Evolutionary conservation across 306 rosid species (phyloP).

Genomic region (Alnus rubra): DNA sequence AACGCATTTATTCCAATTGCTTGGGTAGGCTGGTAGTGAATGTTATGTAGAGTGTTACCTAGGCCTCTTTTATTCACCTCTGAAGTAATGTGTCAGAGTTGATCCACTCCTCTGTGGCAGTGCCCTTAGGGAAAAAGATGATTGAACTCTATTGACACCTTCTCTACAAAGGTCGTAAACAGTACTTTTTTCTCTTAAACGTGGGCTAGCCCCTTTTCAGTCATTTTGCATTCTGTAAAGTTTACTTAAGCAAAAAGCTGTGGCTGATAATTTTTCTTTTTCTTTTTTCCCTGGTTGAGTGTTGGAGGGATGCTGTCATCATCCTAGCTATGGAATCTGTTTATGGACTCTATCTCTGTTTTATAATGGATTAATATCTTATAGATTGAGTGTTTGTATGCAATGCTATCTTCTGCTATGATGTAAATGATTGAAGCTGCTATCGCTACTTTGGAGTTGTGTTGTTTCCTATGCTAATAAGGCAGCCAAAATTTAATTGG

Average conservation of each 20-base stretch:
- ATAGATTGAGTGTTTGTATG: not conserved
- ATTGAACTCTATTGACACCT: not conserved
- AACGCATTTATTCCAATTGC: not conserved
- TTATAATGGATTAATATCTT: not conserved
- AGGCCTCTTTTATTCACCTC: not conserved
- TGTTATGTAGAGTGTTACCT: not conserved
- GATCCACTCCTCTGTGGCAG: not conserved
- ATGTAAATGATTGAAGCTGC: not conserved
- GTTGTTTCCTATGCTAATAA: not conserved
- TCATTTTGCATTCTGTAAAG: not conserved
- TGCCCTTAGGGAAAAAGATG: not conserved
- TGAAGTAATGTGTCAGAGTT: not conserved
- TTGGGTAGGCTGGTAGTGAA: not conserved
- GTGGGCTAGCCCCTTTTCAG: not conserved
- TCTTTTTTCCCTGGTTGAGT: not conserved
- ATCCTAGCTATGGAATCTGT: not conserved
- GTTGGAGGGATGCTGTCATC: not conserved
- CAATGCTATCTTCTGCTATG: not conserved
- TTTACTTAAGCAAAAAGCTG: not conserved
- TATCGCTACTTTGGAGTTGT: not conserved
- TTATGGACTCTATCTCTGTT: not conserved
- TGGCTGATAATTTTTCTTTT: not conserved
- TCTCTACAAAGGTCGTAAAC: not conserved
- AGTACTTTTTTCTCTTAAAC: not conserved
- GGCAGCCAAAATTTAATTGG: not conserved